These are phyloP conservation scores for Aspergillus coremiiformis DNA, from an alignment of 495 filamentous ascomycete species.

Conservation along the genomic window DNA sequence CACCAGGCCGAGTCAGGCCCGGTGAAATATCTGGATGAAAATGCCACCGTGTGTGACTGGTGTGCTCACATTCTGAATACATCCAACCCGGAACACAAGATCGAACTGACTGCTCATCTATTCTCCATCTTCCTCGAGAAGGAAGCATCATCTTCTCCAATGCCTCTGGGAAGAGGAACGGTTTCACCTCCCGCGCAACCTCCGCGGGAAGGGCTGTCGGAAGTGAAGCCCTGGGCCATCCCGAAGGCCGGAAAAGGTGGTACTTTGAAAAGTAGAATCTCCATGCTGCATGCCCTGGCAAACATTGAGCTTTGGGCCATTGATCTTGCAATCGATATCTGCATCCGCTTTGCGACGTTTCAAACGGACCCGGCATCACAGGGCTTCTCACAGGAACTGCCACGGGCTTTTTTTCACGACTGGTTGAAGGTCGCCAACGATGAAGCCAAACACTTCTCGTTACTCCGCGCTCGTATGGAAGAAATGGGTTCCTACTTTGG, in stretches of 20 bases:
- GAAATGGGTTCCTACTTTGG: conserved; percentile 45
- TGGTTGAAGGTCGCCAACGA: conserved; percentile 50
- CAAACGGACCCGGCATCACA: conserved; percentile 21
- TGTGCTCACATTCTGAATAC: conserved; percentile 45
- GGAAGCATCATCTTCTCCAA: conserved; percentile 35
- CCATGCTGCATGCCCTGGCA: conserved; percentile 46
- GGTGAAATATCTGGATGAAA: conserved; percentile 33
- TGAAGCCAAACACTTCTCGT: conserved; percentile 48
- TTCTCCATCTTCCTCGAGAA: conserved; percentile 37
- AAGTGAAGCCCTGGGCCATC: conserved; percentile 37
- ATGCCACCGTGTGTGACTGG: conserved; percentile 46
- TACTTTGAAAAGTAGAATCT: conserved; percentile 41
- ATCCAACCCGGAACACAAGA: conserved; percentile 45
- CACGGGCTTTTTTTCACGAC: conserved; percentile 46
- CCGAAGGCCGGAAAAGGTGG: conserved; percentile 39
- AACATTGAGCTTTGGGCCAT: conserved; percentile 51
- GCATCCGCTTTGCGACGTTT: conserved; percentile 45
- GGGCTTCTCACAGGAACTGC: conserved; percentile 25
- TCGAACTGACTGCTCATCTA: conserved; percentile 43
- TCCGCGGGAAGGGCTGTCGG: conserved; percentile 37
- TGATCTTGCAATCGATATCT: conserved; percentile 49
- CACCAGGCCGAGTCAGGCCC: conserved; percentile 1
- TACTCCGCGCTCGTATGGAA: conserved; percentile 43
- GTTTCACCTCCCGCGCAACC: conserved; percentile 36
- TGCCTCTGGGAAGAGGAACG: conserved; percentile 38